Percentiles rank a stretch among this genome's conserved stretches.
Conservation (phyloP, 2,329 filamentous ascomycete genomes). For the Botrytis hyacinthi region DNA sequence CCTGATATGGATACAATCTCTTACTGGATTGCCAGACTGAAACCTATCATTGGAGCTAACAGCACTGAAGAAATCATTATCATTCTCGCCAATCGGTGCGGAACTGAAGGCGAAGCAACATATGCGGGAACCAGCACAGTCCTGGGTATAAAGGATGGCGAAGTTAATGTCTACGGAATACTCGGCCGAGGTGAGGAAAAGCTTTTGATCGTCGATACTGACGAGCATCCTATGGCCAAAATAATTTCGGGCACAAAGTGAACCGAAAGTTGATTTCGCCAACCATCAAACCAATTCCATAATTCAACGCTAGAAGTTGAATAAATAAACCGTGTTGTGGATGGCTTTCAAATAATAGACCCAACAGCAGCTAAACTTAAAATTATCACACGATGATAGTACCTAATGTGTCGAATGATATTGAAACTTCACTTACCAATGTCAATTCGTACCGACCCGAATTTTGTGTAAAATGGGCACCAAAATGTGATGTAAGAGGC, state of each 20-base stretch:
- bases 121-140: constrained; percentile 76
- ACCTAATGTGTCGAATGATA: neutral
- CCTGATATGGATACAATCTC: constrained; percentile 71
- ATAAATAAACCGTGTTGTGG: neutral
- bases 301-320: neutral
- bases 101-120: constrained; percentile 61
- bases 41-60: constrained; percentile 58
- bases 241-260: neutral
- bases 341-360: neutral
- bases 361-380: neutral
- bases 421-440: neutral
- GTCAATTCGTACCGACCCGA: neutral
- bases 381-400: neutral
- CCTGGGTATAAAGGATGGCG: constrained; percentile 61
- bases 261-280: neutral
- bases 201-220: constrained; percentile 64
- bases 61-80: constrained; percentile 60
- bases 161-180: constrained; percentile 66
- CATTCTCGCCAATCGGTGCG: constrained; percentile 69
- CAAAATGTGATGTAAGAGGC: neutral
- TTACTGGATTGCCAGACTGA: constrained; percentile 73
- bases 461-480: neutral
- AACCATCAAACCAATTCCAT: neutral
- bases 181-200: constrained; percentile 69
- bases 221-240: constrained; percentile 23